Conservation (phyloP, 2,329 filamentous ascomycete genomes). For the Paracoccidioides lutzii region DNA sequence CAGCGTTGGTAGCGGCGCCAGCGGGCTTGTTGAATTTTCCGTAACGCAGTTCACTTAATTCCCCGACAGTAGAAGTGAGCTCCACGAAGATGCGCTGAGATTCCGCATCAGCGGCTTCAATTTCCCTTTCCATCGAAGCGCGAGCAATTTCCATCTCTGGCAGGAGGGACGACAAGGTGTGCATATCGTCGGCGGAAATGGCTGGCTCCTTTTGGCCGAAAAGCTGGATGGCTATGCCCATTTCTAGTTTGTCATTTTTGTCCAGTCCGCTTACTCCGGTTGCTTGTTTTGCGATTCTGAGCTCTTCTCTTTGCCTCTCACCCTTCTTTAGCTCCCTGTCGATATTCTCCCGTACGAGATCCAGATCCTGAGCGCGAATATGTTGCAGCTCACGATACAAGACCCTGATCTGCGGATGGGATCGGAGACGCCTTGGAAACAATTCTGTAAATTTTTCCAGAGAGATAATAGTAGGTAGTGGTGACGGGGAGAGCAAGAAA, state of each 20-base stretch:
- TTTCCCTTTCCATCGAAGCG: slow-evolving; percentile 53
- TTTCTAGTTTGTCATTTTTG: slow-evolving; percentile 25
- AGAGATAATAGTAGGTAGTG: slow-evolving; percentile 59
- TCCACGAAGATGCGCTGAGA: slow-evolving; percentile 47
- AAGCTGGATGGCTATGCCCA: slow-evolving; percentile 42
- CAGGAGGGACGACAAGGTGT: slow-evolving; percentile 53
- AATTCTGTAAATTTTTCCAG: slow-evolving; percentile 62
- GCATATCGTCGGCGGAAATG: slow-evolving; percentile 34
- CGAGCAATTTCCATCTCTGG: slow-evolving; percentile 57
- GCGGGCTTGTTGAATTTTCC: slow-evolving; percentile 48
- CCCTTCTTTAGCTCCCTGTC: slow-evolving; percentile 26
- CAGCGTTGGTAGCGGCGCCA: slow-evolving; percentile 46
- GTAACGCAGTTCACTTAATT: slow-evolving; percentile 70
- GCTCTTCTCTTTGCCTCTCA: slow-evolving; percentile 26
- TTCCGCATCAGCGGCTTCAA: slow-evolving; percentile 52
- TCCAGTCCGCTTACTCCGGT: slow-evolving; percentile 23
- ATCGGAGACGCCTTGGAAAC: slow-evolving; percentile 56
- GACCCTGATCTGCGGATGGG: slow-evolving; percentile 52
- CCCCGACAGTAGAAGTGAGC: slow-evolving; percentile 54
- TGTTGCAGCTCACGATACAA: slow-evolving; percentile 71
- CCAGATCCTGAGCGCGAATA: slow-evolving; percentile 56
- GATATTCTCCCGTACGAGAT: slow-evolving; percentile 48
- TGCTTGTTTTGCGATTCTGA: slow-evolving; percentile 21
- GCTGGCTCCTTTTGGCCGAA: slow-evolving; percentile 35
- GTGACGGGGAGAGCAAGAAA: slow-evolving; percentile 65